Conservation (phyloP, 2,329 filamentous ascomycete genomes). For the Claviceps sp. region DNA sequence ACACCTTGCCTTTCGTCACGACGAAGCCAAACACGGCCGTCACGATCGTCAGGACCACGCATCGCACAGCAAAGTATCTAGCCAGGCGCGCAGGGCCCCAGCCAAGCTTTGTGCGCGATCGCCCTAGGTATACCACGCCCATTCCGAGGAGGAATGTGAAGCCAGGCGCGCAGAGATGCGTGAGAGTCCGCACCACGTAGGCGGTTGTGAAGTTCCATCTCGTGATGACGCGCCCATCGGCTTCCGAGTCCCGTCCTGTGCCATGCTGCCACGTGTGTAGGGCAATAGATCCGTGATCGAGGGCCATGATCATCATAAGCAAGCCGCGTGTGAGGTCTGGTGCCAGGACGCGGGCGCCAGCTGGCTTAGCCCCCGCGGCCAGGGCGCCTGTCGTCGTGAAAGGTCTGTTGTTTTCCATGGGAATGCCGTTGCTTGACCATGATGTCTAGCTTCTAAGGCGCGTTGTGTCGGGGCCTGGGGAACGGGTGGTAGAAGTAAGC, state of each 20-base stretch:
- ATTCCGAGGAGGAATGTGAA: constrained; percentile 33
- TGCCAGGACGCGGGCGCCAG: constrained; percentile 21
- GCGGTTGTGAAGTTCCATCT: constrained; percentile 25
- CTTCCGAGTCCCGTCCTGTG: constrained; percentile 22
- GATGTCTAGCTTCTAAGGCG: background rate
- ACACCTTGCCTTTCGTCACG: constrained; percentile 20
- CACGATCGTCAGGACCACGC: constrained; percentile 21
- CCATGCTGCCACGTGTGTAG: constrained; percentile 29
- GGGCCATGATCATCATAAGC: constrained; percentile 30
- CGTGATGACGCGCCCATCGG: constrained; percentile 20
- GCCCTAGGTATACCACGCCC: constrained; percentile 30
- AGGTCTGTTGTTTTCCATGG: background rate
- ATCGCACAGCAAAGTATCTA: constrained; percentile 25
- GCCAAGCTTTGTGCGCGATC: constrained; percentile 25
- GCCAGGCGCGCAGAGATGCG: constrained; percentile 31
- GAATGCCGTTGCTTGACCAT: background rate
- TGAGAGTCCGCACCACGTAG: constrained; percentile 26
- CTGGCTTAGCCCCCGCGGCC: background rate
- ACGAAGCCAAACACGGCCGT: constrained; percentile 19
- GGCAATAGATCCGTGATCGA: constrained; percentile 27
- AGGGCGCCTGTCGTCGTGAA: background rate
- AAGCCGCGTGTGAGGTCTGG: constrained; percentile 31
- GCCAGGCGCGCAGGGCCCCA: constrained; percentile 23
- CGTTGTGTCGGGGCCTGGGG: constrained; percentile 5
- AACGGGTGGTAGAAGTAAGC: constrained; percentile 10